Conservation (phyloP, 1,284 basidiomycete species). For the Sanguinoderma infundibulare region DNA sequence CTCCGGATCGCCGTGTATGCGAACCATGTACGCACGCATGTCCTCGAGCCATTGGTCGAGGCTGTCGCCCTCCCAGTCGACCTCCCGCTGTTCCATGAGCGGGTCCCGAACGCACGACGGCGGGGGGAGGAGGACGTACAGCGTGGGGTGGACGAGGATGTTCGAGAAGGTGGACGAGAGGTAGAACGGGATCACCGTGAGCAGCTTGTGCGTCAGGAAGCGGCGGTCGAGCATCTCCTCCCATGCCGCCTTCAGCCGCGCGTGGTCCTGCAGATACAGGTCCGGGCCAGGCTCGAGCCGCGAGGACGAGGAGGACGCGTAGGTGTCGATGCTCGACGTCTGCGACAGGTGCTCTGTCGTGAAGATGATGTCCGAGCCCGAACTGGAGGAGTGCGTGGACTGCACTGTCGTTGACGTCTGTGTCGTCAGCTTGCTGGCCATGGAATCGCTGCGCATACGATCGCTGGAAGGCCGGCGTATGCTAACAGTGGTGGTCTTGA, state of each 20-base stretch:
- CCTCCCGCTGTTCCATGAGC: background rate
- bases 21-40: constrained; percentile 17
- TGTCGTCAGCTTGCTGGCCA: constrained; percentile 16
- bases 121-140: constrained; percentile 61
- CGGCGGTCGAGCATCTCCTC: constrained; percentile 65
- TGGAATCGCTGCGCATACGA: constrained; percentile 18
- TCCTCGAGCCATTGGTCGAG: constrained; percentile 19
- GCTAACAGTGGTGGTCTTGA: background rate
- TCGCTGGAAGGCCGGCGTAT: constrained; percentile 8
- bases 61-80: constrained; percentile 5
- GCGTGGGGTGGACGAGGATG: constrained; percentile 52
- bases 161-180: constrained; percentile 62
- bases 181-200: constrained; percentile 71
- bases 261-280: constrained; percentile 62
- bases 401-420: constrained; percentile 1
- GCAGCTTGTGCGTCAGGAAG: constrained; percentile 58
- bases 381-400: constrained; percentile 1
- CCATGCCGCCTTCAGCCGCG: constrained; percentile 65
- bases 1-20: constrained; percentile 8
- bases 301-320: constrained; percentile 11
- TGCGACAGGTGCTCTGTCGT: constrained; percentile 17
- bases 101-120: constrained; percentile 39
- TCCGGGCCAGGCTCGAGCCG: constrained; percentile 5
- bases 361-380: constrained; percentile 12
- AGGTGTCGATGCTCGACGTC: constrained; percentile 16